Evolutionary conservation across 2,329 filamentous ascomycete species (phyloP), one percentile per base, ranked within the genome.

Genomic region (Talaromyces verruculosus): DNA sequence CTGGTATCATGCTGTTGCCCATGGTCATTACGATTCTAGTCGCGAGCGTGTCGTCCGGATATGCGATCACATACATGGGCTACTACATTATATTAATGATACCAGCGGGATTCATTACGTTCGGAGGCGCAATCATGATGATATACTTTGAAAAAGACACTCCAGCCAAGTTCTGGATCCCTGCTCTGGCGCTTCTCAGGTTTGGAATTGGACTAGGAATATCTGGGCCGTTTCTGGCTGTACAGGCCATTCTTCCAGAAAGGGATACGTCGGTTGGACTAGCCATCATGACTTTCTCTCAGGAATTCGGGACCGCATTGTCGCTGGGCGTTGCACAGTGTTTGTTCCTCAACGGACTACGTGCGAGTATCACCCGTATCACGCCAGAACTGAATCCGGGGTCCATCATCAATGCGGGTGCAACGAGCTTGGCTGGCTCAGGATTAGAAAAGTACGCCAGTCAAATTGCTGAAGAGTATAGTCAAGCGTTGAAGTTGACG

Each of bases 1-100:
- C 74, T 17, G 81, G 80, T 25, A 72, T 82, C 25, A 71, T 73
- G 60, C 81, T 79, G 63, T 70, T 83, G 11, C 77, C 81, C n/a
- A 69, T 80, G 30, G 76, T 83, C 11, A 66, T 82, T 11, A 72
- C 71, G 3, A 67, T 72, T 47, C 67, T 69, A 15, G 49, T 78
- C 10, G 71, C 69, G 62, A 72, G 70, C 8, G 66, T 77, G 59
- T 43, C 71, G n/a, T 69, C 70, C 10, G 76, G 77, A 33, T 69
- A 47, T 11, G 61, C 70, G 11, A 69, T 77, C 53, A 71, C 71
- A 5, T 66, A 69, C 51, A 68, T 67, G 59, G 74, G 75, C 28
- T 67, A 74, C 28, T 71, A 69, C 57, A 67, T 69, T 6, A 72
- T 72, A n/a, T 58, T 75, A 15, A 69, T 76, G 67, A 63, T 70